Conservation (phyloP, 2,329 filamentous ascomycete genomes). For the Aspergillus floridensis region DNA sequence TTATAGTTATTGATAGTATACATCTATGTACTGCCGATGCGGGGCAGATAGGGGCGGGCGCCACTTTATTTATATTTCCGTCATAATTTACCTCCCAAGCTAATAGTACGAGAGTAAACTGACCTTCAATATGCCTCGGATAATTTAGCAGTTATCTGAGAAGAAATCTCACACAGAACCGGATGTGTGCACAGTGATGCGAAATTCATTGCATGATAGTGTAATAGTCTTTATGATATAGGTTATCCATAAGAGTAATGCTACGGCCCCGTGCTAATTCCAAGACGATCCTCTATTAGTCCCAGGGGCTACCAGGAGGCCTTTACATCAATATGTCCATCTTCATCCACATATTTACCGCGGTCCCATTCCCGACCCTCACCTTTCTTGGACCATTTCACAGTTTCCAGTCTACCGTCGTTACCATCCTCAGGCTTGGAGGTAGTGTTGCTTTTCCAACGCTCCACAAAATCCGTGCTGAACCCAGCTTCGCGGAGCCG, state of each 20-base stretch:
- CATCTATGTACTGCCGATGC: too few species aligned
- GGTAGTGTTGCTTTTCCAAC: constrained; percentile 64
- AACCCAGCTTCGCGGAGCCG: constrained; percentile 76
- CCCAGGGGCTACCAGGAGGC: constrained; percentile 46
- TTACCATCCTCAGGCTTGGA: constrained; percentile 45
- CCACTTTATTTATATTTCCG: too few species aligned
- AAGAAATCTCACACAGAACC: too few species aligned
- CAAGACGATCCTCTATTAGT: background rate
- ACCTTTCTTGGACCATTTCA: constrained; percentile 70
- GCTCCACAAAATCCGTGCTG: constrained; percentile 68
- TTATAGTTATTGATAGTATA: too few species aligned
- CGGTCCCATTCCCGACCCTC: constrained; percentile 67
- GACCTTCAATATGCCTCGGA: too few species aligned
- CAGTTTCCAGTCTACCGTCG: constrained; percentile 64
- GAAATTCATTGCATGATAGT: too few species aligned
- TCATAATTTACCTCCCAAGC: too few species aligned
- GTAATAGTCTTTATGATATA: background rate
- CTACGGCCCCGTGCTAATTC: background rate
- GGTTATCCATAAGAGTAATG: background rate
- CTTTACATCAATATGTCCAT: constrained; percentile 53
- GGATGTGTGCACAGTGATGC: too few species aligned
- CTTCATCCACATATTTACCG: constrained; percentile 58
- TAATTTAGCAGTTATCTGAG: too few species aligned
- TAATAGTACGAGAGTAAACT: too few species aligned
- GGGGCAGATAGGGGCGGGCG: too few species aligned